Evolutionary conservation across 1,284 basidiomycete genomes (phyloP).

Genomic region (Papiliotrema terrestris): DNA sequence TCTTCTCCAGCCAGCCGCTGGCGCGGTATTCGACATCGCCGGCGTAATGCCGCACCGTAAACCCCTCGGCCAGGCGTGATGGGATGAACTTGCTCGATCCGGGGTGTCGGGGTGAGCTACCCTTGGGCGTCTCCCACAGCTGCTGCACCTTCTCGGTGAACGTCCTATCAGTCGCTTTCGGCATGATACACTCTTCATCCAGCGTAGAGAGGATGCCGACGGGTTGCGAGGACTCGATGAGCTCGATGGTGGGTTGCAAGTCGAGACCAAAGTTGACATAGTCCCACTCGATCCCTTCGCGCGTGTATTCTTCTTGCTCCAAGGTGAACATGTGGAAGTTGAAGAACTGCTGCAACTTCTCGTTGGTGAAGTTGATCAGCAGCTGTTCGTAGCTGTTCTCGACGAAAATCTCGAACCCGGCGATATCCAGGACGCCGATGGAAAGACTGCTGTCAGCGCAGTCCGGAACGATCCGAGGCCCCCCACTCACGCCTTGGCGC

Average conservation of each 20-base stretch:
- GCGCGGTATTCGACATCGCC: slow-evolving; percentile 96
- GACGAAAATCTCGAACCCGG: slow-evolving; percentile 90
- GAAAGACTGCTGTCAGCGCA: slow-evolving; percentile 57
- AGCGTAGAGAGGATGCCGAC: slow-evolving; percentile 92
- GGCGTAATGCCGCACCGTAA: slow-evolving; percentile 94
- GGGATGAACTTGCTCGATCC: slow-evolving; percentile 81
- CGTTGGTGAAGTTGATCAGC: slow-evolving; percentile 98
- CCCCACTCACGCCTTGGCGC: slow-evolving; percentile 67
- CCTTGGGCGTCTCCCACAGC: slow-evolving; percentile 41
- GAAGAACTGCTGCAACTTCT: slow-evolving; percentile 81
- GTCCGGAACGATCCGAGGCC: not conserved
- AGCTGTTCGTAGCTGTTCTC: slow-evolving; percentile 92
- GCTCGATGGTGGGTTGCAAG: slow-evolving; percentile 95
- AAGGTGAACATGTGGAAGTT: slow-evolving; percentile 99
- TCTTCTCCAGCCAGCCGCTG: slow-evolving; percentile 97
- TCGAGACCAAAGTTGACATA: slow-evolving; percentile 98
- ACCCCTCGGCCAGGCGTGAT: slow-evolving; percentile 87
- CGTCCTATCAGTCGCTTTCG: slow-evolving; percentile 89
- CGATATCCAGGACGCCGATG: slow-evolving; percentile 98
- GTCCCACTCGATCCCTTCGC: slow-evolving; percentile 97
- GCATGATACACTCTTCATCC: slow-evolving; percentile 99
- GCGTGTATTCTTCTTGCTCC: slow-evolving; percentile 97
- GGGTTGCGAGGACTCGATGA: slow-evolving; percentile 71
- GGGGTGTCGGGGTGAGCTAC: slow-evolving; percentile 53
- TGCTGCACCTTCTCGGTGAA: slow-evolving; percentile 82